A percentile compares a stretch with the other conserved stretches of the same genome.
Evolutionary conservation across 1,284 basidiomycete species (phyloP).

Genomic region (Cutaneotrichosporon sp.): DNA sequence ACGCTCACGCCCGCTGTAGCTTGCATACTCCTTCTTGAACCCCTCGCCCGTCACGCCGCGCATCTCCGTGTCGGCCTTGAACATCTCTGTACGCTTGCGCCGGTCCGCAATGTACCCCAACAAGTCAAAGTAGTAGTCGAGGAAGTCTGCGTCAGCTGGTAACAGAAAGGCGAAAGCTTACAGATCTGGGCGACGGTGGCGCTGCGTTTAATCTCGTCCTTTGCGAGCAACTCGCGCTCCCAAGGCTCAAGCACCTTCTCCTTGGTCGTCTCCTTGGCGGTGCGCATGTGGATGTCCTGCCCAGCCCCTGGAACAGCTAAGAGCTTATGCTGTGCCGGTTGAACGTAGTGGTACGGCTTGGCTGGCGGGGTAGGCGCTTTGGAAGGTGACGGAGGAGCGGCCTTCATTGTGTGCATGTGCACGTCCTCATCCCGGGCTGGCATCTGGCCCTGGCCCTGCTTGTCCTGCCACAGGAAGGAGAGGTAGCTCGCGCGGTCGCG

Average conservation of each 20-base stretch:
- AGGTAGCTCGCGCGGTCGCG: constrained; percentile 46
- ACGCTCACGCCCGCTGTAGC: constrained; percentile 87
- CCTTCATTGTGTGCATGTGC: constrained; percentile 54
- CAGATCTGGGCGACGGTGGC: constrained; percentile 94
- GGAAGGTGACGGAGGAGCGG: constrained; percentile 54
- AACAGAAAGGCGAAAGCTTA: constrained; percentile 48
- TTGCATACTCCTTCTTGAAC: constrained; percentile 77
- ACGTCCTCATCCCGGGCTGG: constrained; percentile 39
- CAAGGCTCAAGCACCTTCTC: constrained; percentile 62
- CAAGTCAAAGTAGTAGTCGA: constrained; percentile 84
- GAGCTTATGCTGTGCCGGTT: constrained; percentile 22
- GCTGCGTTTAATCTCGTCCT: constrained; percentile 82
- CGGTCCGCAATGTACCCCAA: constrained; percentile 81
- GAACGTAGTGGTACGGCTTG: constrained; percentile 24
- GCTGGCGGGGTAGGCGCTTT: constrained; percentile 56
- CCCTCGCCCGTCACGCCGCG: constrained; percentile 63
- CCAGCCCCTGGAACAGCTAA: constrained; percentile 14
- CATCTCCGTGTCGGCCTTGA: constrained; percentile 75
- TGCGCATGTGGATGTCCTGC: constrained; percentile 49
- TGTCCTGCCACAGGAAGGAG: constrained; percentile 44
- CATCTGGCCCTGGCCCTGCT: constrained; percentile 29
- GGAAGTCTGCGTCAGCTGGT: constrained; percentile 65
- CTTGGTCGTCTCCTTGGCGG: constrained; percentile 40
- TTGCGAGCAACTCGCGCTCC: constrained; percentile 80
- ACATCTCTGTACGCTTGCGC: constrained; percentile 74